phyloP scores from a whole-genome alignment of 371 early-diverging fungal species.

The Mucor irregularis region DNA sequence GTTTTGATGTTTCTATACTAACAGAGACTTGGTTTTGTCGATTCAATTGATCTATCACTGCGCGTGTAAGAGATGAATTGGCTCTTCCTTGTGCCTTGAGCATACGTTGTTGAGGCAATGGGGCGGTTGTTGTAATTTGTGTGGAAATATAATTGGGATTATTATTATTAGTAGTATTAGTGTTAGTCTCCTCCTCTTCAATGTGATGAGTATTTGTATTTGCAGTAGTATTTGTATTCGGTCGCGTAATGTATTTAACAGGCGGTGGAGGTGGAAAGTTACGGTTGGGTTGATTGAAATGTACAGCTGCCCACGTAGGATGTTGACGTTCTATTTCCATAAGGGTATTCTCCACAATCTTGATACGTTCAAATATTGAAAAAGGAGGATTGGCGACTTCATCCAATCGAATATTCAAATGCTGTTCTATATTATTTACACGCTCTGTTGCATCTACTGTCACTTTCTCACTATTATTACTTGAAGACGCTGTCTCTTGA shows the following conservation, averaged over 20 bases:
- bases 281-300: conserved; percentile 70
- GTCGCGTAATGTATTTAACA: conserved; percentile 33
- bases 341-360: conserved; percentile 67
- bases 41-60: conserved; percentile 50
- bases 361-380: conserved; percentile 56
- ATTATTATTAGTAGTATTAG: too few species aligned
- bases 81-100: conserved; percentile 37
- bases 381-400: conserved; percentile 24
- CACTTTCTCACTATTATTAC: background rate
- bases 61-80: conserved; percentile 48
- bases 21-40: conserved; percentile 27
- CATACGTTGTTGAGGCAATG: conserved; percentile 8
- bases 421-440: conserved; percentile 60
- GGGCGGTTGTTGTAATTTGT: conserved; percentile 17
- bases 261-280: conserved; percentile 43
- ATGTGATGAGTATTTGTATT: background rate
- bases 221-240: background rate
- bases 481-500: background rate
- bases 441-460: conserved; percentile 50
- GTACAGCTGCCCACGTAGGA: conserved; percentile 73
- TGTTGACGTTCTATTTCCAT: conserved; percentile 68
- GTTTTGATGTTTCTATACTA: conserved; percentile 7
- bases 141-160: conserved; percentile 20
- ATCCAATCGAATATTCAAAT: conserved; percentile 67
- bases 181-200: background rate